Evolutionary conservation across 2,329 filamentous ascomycete genomes (phyloP).

Genomic region (Exophiala sp.): DNA sequence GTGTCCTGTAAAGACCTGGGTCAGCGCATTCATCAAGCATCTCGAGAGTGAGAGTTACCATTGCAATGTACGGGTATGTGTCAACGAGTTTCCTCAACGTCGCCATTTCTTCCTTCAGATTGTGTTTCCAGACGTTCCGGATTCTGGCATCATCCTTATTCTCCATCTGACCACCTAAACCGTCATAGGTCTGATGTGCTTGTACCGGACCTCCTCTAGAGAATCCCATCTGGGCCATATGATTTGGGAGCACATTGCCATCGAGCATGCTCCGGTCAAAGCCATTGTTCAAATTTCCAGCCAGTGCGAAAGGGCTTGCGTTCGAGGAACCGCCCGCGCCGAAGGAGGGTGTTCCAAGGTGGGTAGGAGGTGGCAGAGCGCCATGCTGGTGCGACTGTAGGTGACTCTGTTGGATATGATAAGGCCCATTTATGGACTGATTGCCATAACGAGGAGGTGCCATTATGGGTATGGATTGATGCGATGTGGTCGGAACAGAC

Average conservation of each 20-base stretch:
- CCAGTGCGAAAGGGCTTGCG: slow-evolving; percentile 26
- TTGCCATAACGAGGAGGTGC: slow-evolving; percentile 55
- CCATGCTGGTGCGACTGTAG: slow-evolving; percentile 44
- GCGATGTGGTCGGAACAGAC: slow-evolving; percentile 2
- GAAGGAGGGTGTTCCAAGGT: slow-evolving; percentile 64
- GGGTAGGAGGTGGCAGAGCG: slow-evolving; percentile 50
- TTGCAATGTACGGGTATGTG: slow-evolving; percentile 91
- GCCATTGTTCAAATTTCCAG: slow-evolving; percentile 48
- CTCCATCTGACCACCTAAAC: slow-evolving; percentile 15
- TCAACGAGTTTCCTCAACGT: slow-evolving; percentile 75
- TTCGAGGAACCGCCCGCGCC: slow-evolving; percentile 41
- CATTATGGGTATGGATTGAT: slow-evolving; percentile 39
- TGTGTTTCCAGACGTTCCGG: slow-evolving; percentile 92
- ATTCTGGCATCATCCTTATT: slow-evolving; percentile 66
- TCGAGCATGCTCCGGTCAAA: slow-evolving; percentile 46
- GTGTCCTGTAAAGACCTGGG: slow-evolving; percentile 62
- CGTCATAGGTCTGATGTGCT: slow-evolving; percentile 46
- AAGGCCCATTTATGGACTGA: slow-evolving; percentile 54
- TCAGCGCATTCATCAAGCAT: slow-evolving; percentile 14
- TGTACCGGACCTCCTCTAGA: slow-evolving; percentile 65
- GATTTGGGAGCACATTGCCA: slow-evolving; percentile 65
- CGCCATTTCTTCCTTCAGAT: slow-evolving; percentile 85
- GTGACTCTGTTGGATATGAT: slow-evolving; percentile 51
- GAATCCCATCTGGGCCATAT: slow-evolving; percentile 83
- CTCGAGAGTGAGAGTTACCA: too few species aligned